These are phyloP conservation scores for Chlamydomonas schloesseri DNA, from an alignment of 139 green algal species.

Conservation along the genomic window DNA sequence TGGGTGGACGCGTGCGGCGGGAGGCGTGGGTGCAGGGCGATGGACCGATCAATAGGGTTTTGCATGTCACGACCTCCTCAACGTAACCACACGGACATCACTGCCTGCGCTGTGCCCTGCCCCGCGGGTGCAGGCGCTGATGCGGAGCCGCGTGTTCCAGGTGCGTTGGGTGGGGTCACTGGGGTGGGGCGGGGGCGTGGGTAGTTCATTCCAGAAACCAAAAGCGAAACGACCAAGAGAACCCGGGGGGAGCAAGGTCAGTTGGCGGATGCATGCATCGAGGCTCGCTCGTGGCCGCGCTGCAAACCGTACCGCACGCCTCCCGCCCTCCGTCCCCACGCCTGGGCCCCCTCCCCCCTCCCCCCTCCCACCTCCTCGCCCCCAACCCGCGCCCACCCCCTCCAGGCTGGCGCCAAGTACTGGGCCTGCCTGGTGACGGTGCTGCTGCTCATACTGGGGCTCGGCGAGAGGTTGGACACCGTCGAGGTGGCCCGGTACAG, in stretches of 20 bases:
- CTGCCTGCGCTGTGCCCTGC: too few relatives aligned
- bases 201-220: too few relatives aligned
- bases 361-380: background rate
- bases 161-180: background rate
- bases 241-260: too few relatives aligned
- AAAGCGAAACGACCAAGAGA: too few relatives aligned
- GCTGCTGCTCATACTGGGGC: slow-evolving; percentile 7
- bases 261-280: too few relatives aligned
- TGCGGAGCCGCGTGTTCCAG: slow-evolving; percentile 8
- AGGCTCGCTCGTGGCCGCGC: too few relatives aligned
- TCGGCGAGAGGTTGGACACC: background rate
- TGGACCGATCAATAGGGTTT: too few relatives aligned
- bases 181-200: background rate
- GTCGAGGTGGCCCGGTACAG: background rate
- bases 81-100: too few relatives aligned
- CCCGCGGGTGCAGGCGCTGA: background rate
- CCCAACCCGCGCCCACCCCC: too few relatives aligned
- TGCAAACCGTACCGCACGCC: too few relatives aligned
- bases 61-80: too few relatives aligned
- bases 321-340: background rate
- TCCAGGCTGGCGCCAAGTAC: slow-evolving; percentile 51
- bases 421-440: slow-evolving; percentile 37
- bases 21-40: too few relatives aligned
- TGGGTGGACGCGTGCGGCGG: background rate
- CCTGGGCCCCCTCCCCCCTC: background rate